Base-by-base conservation (phyloP, 108 stramenopile species). In the Cyclotella atomus region DNA sequence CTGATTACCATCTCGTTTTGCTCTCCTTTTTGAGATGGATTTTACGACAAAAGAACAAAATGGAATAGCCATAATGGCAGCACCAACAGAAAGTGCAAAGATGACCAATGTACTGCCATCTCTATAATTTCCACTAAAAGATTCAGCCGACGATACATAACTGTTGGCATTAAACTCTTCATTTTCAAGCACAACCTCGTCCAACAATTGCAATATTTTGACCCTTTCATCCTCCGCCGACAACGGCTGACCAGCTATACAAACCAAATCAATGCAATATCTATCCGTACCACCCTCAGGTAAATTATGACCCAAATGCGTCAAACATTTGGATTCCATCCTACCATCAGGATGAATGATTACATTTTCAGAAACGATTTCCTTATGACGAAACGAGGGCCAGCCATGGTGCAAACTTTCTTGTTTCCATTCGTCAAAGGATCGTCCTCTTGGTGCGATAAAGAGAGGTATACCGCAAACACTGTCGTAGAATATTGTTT, bases 401-500 rank as follows among this genome's bases (percentile, higher is more conserved):
- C 71, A 71, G 21, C 71, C 71, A 21, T 90, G 89, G 14, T 41
- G 46, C 34, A 50, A 23, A 20, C 70, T 68, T 54, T 82, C 81
- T 27, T 77, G 12, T 17, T 76, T 35, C 28, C 85, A 88, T 2
- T 83, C 77, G 0, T 77, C 77, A 49, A 71, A 83, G 20, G 82
- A 45, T 35, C 87, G 70, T 14, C 82, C 82, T 17, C 62, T 15
- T 1, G 87, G 87, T 0, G 87, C 87, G n/a, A 59, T 38, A 33
- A 85, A 88, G 23, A 88, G 59, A 19, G 73, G 71, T 44, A 84
- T 55, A 9, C 83, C 77, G 10, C 77, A 75, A 47, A 84, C 83
- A 28, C 81, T 79, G 59, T 90, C 89, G 57, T 84, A 90, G 62
- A 79, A 91, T 21, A 71, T 38, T 0, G 71, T 69, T 21, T 49